Conservation (phyloP, 441 rosid genomes). For the Mallotus japonicus region DNA sequence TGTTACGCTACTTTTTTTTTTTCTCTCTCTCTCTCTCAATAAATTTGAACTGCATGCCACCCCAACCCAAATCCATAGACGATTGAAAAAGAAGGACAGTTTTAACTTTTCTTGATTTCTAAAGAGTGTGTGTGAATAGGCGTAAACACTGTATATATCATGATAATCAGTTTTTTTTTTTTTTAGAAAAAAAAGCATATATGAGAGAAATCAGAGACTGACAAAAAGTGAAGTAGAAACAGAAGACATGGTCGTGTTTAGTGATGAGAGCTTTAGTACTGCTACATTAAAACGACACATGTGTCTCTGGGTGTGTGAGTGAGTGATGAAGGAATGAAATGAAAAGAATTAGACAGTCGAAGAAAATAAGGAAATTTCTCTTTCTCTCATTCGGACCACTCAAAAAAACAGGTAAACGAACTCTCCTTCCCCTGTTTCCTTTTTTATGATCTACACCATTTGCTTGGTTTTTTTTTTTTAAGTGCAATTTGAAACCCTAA, state of each 20-base stretch:
- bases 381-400: slow-evolving; percentile 18
- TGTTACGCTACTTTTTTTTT: not conserved
- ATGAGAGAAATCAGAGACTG: slow-evolving; percentile 23
- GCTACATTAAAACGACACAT: slow-evolving; percentile 22
- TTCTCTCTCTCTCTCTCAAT: not conserved
- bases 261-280: slow-evolving; percentile 33
- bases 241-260: slow-evolving; percentile 26
- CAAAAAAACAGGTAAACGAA: not conserved
- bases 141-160: not conserved
- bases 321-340: not conserved
- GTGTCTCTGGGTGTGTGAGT: too few relatives aligned
- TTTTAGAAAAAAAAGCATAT: not conserved
- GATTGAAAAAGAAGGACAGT: slow-evolving; percentile 11
- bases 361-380: slow-evolving; percentile 39
- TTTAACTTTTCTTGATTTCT: not conserved
- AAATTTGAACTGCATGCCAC: slow-evolving; percentile 4
- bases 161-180: not conserved
- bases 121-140: not conserved
- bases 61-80: slow-evolving; percentile 25
- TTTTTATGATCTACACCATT: not conserved
- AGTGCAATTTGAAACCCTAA: slow-evolving; percentile 34
- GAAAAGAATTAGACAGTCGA: slow-evolving; percentile 29
- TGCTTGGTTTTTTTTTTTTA: not conserved
- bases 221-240: slow-evolving; percentile 35
- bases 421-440: not conserved